Evolutionary conservation across 148 eudicot genomes (phyloP), one percentile per base, ranked within the genome.

Genomic region (Polygonum maritimum): DNA sequence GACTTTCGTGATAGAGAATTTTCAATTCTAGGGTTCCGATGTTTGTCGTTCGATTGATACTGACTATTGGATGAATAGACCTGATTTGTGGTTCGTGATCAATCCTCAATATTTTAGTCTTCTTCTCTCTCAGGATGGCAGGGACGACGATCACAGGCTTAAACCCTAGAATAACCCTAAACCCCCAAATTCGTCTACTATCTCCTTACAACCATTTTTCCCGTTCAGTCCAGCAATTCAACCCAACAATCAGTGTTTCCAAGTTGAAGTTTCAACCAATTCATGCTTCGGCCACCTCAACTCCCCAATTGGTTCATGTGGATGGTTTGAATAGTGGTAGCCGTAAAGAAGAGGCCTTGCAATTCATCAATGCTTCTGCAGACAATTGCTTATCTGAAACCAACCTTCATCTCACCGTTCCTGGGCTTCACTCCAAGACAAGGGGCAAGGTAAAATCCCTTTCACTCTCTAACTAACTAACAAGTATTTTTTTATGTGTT

Each of bases 361-460:
- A 39, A 18, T 87, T 87, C 51, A 87, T 89, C 22, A 75, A 82
- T 81, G 80, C 78, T 74, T 85, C 93, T 45, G 49, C 85, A 3
- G 54, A 82, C 47, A 88, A 89, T 52, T 92, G 97, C 48, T 85
- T 94, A n/a, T 88, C 92, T 0, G 96, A 94, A 45, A 92, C 98
- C 49, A 81, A 90, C 75, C 98, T 94, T 73, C 89, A 89, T 76
- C 84, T 86, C 12, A 82, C 92, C 45, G 91, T 94, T 76, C 97
- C 92, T 31, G 87, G 84, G 26, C 89, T 94, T 47, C 79, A 82
- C 55, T 92, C 96, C 41, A 94, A 94, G 85, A 83, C 75, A 75
- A 85, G 91, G 79, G 98, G 98, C 83, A 94, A 94, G 97, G 98
- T 93, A 19, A 69, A 33, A 44, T 22, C 45, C 14, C 16, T 45